phyloP scores from a whole-genome alignment of 108 stramenopile genomes.

The Aurantiochytrium sp. region DNA sequence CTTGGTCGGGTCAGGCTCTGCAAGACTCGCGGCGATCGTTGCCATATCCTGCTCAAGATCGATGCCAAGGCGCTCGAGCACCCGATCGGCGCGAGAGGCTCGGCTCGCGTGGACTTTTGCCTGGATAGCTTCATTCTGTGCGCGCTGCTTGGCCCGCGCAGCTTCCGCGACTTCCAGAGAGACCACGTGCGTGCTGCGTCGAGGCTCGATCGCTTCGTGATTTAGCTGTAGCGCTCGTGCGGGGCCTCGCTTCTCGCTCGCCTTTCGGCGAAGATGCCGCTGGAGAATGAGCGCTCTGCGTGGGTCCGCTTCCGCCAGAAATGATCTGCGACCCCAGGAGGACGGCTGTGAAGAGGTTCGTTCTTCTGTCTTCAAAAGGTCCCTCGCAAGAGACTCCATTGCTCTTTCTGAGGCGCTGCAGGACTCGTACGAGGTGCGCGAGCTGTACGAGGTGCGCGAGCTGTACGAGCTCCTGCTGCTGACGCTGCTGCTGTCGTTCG shows the following conservation, averaged over 20 bases:
- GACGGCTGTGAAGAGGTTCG: too few species aligned
- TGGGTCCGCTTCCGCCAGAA: background rate
- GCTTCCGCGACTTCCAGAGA: background rate
- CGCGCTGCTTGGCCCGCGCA: background rate
- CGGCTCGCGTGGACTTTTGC: background rate
- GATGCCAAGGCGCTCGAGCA: background rate
- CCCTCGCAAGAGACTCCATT: too few species aligned
- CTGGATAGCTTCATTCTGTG: background rate
- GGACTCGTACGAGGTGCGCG: too few species aligned
- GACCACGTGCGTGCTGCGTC: background rate
- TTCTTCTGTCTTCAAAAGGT: too few species aligned
- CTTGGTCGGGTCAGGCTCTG: background rate
- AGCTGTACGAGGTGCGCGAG: too few species aligned
- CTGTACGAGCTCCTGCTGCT: too few species aligned
- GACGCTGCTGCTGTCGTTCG: too few species aligned
- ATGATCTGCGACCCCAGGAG: background rate
- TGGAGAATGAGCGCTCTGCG: background rate
- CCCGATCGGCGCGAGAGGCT: background rate
- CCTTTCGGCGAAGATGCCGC: background rate
- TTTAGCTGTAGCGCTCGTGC: background rate
- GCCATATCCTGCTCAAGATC: background rate
- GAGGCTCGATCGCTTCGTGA: background rate
- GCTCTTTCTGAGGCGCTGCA: too few species aligned
- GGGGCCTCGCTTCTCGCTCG: background rate
- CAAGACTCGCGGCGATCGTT: too few species aligned